Percentiles rank a stretch among this genome's conserved stretches.
These are phyloP conservation scores for Cystobasidium pallidum DNA, from an alignment of 1,284 basidiomycete genomes.

Conservation along the genomic window DNA sequence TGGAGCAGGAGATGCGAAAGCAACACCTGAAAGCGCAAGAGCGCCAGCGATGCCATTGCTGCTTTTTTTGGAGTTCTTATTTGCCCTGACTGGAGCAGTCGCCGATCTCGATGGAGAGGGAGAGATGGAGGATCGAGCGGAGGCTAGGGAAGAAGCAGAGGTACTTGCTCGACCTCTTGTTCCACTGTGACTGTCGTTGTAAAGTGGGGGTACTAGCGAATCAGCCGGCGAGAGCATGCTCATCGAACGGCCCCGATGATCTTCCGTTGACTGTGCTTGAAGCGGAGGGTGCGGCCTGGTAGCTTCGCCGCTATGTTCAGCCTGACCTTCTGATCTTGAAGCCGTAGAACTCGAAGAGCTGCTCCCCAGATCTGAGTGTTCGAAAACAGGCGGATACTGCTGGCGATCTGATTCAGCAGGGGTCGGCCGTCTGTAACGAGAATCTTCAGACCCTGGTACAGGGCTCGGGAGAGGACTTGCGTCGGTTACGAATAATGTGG, in stretches of 20 bases:
- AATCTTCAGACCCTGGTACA: slow-evolving; percentile 5
- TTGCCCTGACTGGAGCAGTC: not conserved
- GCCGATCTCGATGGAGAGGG: not conserved
- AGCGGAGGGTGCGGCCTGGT: not conserved
- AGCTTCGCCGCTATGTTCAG: not conserved
- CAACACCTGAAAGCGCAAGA: slow-evolving; percentile 26
- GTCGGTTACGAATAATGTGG: not conserved
- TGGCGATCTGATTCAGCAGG: not conserved
- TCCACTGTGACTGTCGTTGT: not conserved
- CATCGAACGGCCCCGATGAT: not conserved
- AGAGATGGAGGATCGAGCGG: not conserved
- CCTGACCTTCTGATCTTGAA: not conserved
- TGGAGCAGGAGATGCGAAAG: slow-evolving; percentile 16
- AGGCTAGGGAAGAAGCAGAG: not conserved
- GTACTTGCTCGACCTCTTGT: not conserved
- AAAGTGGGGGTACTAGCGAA: not conserved
- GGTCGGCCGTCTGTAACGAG: not conserved
- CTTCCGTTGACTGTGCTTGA: not conserved
- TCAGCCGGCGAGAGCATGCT: not conserved
- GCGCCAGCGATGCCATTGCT: slow-evolving; percentile 33
- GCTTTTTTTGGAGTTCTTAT: not conserved
- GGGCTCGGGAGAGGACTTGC: slow-evolving; percentile 11
- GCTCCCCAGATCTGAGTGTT: slow-evolving; percentile 25
- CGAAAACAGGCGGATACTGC: slow-evolving; percentile 38
- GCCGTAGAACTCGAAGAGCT: slow-evolving; percentile 37